phyloP scores from a whole-genome alignment of 2,329 filamentous ascomycete species.

The Pseudogymnoascus sp. region DNA sequence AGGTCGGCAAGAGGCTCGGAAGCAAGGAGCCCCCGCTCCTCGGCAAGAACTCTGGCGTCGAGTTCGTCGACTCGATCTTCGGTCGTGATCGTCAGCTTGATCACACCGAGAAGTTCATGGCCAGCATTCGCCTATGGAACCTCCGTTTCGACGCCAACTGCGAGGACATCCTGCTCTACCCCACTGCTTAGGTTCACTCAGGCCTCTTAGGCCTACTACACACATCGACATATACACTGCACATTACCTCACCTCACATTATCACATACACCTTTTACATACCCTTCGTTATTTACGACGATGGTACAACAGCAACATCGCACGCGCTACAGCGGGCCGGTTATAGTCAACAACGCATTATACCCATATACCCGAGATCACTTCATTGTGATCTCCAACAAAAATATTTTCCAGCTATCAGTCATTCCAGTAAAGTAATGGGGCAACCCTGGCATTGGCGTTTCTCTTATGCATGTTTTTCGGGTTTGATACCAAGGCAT shows the following conservation, averaged over 20 bases:
- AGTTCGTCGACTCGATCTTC: conserved; percentile 95
- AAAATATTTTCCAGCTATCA: conserved; percentile 9
- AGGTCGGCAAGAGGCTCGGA: conserved; percentile 66
- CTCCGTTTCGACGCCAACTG: conserved; percentile 95
- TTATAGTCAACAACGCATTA: conserved; percentile 6
- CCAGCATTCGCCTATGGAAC: conserved; percentile 78
- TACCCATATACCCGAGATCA: conserved; percentile 8
- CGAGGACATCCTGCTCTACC: conserved; percentile 65
- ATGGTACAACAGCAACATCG: conserved; percentile 1
- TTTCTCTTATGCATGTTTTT: conserved; percentile 9
- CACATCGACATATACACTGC: background rate
- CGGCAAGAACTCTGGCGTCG: conserved; percentile 84
- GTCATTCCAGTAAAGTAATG: conserved; percentile 6
- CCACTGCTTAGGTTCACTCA: conserved; percentile 4
- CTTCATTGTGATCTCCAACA: background rate
- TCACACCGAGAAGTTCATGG: conserved; percentile 89
- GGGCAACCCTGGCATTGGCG: conserved; percentile 7
- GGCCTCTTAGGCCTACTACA: background rate
- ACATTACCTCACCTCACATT: background rate
- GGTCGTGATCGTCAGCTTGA: conserved; percentile 84
- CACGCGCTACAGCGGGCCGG: conserved; percentile 5
- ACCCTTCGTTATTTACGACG: background rate
- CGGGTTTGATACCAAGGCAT: background rate
- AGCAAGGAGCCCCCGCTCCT: conserved; percentile 52
- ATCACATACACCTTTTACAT: background rate